Base-by-base conservation (phyloP, 2,329 filamentous ascomycete species). In the Aspergillus pseudoviridinutans region DNA sequence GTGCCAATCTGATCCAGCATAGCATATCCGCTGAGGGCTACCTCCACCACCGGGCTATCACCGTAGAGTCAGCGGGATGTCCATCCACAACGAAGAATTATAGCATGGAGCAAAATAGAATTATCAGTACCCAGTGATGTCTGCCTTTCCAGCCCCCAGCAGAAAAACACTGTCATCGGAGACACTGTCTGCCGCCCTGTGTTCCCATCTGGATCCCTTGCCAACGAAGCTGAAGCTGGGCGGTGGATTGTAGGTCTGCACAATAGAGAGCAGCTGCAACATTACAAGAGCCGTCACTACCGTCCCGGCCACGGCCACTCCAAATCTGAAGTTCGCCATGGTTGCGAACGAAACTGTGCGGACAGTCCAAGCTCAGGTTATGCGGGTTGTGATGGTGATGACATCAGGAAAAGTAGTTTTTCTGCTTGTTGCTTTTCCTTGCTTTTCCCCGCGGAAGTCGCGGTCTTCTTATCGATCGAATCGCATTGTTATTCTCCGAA, bases 1-100 rank as follows among this genome's bases (percentile, higher is more conserved):
- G 87, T 87, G 49, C 93, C 93, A 29, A 88, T 78, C 76, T 97
- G 93, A 46, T 84, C 84, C n/a, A 87, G 79, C 72, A 92, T 89
- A 32, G 93, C 93, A 78, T 97, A 97, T 60, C 92, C 92, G 82
- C 93, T 94, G 71, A 97, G 83, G 67, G 91, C 92, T 69, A 97
- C 84, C 73, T 97, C 91, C 24, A 95, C 92, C 12, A 95, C 91
- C 0, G 92, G 91, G 2, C 90, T 85, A 50, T 22, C 8, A 27
- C 14, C 12, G 29, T 38, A 24, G 14, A 47, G 29, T 17, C 35
- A 44, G 38, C 14, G 44, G 32, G 5, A 17, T 55, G 38, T 41
- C 28, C 25, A 20, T 7, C 12, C 24, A 24, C 25, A 25, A 25
- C 50, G 24, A 24, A 25, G n/a, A 12, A 22, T 50, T 5, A 22